These are phyloP conservation scores for Penicillium sp. DNA, from an alignment of 2,329 filamentous ascomycete genomes.

Conservation along the genomic window DNA sequence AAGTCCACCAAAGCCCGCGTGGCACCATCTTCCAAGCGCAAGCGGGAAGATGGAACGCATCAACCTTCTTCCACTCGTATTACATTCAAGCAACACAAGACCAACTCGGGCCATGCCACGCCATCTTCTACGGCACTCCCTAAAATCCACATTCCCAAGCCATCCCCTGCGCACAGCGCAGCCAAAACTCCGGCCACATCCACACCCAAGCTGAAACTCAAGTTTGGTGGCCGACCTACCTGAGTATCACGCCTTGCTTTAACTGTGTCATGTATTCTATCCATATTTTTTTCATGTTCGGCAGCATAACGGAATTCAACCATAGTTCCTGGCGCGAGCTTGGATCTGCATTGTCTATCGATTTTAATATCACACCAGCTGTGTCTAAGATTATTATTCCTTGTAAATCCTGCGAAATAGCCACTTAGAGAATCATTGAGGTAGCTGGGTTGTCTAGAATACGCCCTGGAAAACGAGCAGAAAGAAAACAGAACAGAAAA, in stretches of 20 bases:
- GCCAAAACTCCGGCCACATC: slow-evolving; percentile 27
- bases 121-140: slow-evolving; percentile 28
- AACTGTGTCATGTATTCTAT: slow-evolving; percentile 19
- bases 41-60: slow-evolving; percentile 38
- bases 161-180: slow-evolving; percentile 29
- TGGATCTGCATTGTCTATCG: slow-evolving; percentile 9
- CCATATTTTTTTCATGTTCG: slow-evolving; percentile 7
- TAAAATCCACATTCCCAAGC: slow-evolving; percentile 36
- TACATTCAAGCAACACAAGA: slow-evolving; percentile 44
- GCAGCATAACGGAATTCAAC: background rate
- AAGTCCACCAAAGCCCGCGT: slow-evolving; percentile 40
- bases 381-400: background rate
- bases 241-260: slow-evolving; percentile 17
- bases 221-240: slow-evolving; percentile 36
- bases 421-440: background rate
- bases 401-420: background rate
- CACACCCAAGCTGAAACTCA: slow-evolving; percentile 44
- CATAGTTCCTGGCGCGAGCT: slow-evolving; percentile 17
- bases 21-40: slow-evolving; percentile 35
- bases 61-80: slow-evolving; percentile 38
- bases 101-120: slow-evolving; percentile 21
- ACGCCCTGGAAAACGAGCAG: slow-evolving; percentile 3
- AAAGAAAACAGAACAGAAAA: slow-evolving; percentile 17
- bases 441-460: slow-evolving; percentile 4
- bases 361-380: slow-evolving; percentile 14